Evolutionary conservation across 176 grass and related monocot genomes (phyloP), one percentile per base, ranked within the genome.

Genomic region (Tuctoria greenei): DNA sequence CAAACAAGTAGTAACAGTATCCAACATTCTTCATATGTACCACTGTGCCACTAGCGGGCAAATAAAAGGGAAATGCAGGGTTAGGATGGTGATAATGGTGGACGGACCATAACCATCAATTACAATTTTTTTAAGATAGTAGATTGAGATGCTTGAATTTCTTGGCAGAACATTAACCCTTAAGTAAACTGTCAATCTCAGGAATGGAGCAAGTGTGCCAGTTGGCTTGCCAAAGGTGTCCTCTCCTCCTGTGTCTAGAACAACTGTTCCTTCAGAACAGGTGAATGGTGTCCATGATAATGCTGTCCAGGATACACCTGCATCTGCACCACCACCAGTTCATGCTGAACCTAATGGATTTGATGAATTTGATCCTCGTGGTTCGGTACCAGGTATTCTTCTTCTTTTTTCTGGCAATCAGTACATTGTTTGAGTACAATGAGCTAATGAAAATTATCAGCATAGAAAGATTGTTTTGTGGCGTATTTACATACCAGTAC

Each of bases 331-430:
- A 36, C 57, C 82, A 61, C 49, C 68, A 82, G 70, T 72, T 68
- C 82, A 43, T 47, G 12, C 54, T 28, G 76, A 83, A 61, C 70
- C 47, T 23, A 83, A 90, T 84, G 89, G 89, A 80, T 99, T 99
- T 88, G 92, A 92, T 80, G 95, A 95, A 83, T 99, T 99, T 60
- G 92, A 99, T 90, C 95, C 95, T 71, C 95, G 95, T 68, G 85
- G 85, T 61, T 88, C 85, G 67, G 74, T 88, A 58, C 73, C 79
- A 92, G 91, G 95, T 99, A 95, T 76, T 73, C 4, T 74, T 71
- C 47, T 27, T 66, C n/a, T 77, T 2, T 52, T 17, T 52, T 64
- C 67, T 45, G 9, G 60, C 20, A 64, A 36, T 73, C 8, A 82
- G 35, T 43, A 20, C 38, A 73, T 57, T 16, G 4, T 28, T 82